These are phyloP conservation scores for Carallia pectinifolia DNA, from an alignment of 345 rosid species.

Conservation along the genomic window DNA sequence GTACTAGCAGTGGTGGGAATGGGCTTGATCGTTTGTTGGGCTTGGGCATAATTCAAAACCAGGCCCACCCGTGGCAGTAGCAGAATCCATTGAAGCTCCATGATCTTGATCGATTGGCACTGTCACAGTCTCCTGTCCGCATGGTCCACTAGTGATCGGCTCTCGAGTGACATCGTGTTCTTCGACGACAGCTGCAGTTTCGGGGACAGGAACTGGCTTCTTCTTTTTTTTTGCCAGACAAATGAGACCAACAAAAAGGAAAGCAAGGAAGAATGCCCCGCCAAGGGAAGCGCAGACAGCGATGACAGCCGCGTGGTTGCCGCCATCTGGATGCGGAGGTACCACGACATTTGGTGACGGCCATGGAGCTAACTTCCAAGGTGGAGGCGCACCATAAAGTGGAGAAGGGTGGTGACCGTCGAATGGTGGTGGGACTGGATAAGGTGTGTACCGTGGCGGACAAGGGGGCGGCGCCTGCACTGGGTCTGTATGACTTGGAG, in stretches of 20 bases:
- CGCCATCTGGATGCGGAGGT: conserved; percentile 25
- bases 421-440: conserved; percentile 5
- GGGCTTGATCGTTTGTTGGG: conserved; percentile 5
- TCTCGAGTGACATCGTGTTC: conserved; percentile 27
- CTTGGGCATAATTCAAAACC: conserved; percentile 5
- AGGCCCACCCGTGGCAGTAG: conserved; percentile 3
- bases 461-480: neutral
- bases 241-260: conserved; percentile 34
- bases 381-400: conserved; percentile 8
- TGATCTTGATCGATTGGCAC: conserved; percentile 19
- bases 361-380: conserved; percentile 12
- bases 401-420: conserved; percentile 6
- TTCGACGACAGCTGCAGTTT: conserved; percentile 18
- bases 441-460: conserved; percentile 7
- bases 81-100: conserved; percentile 9
- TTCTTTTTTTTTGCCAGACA: conserved; percentile 40
- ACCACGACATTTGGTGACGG: conserved; percentile 25
- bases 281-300: conserved; percentile 35
- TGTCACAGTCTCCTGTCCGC: conserved; percentile 14
- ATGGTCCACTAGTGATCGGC: conserved; percentile 16
- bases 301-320: conserved; percentile 34
- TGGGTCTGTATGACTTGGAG: neutral
- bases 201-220: conserved; percentile 29
- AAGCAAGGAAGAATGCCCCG: conserved; percentile 39
- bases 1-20: neutral